These are phyloP conservation scores for Pleurotus tuoliensis DNA, from an alignment of 768 basidiomycete species.

Conservation along the genomic window DNA sequence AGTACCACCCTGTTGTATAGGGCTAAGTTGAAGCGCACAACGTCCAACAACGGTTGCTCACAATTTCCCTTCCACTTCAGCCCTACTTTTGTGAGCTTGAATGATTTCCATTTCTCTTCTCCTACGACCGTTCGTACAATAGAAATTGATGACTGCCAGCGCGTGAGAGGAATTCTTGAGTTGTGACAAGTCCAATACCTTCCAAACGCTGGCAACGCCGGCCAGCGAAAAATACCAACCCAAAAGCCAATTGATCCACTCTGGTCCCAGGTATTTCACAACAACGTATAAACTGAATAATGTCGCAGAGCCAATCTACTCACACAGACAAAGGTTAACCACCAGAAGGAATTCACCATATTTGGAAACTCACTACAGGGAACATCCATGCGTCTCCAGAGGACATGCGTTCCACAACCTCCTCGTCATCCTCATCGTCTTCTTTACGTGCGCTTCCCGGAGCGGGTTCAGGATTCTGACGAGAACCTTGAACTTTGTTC, in stretches of 20 bases:
- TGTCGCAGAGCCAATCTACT: constrained; percentile 64
- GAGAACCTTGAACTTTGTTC: constrained; percentile 1
- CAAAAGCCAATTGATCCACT: constrained; percentile 81
- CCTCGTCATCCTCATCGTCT: constrained; percentile 55
- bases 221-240: constrained; percentile 71
- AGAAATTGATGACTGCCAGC: constrained; percentile 44
- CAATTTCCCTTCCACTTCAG: constrained; percentile 45
- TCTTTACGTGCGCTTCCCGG: constrained; percentile 13
- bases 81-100: constrained; percentile 39
- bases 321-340: not conserved
- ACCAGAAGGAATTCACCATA: not conserved
- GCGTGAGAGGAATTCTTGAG: not conserved
- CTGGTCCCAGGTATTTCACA: constrained; percentile 72
- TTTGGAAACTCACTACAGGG: constrained; percentile 53
- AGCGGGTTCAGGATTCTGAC: constrained; percentile 21
- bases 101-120: constrained; percentile 51
- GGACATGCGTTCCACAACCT: constrained; percentile 55
- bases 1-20: constrained; percentile 14
- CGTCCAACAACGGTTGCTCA: constrained; percentile 23
- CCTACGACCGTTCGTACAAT: constrained; percentile 49
- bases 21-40: constrained; percentile 19
- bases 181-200: constrained; percentile 31
- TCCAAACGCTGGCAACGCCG: constrained; percentile 66
- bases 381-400: constrained; percentile 72
- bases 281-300: constrained; percentile 67